Evolutionary conservation across 108 stramenopile species (phyloP).

Genomic region (Fragilariopsis cylindrus): DNA sequence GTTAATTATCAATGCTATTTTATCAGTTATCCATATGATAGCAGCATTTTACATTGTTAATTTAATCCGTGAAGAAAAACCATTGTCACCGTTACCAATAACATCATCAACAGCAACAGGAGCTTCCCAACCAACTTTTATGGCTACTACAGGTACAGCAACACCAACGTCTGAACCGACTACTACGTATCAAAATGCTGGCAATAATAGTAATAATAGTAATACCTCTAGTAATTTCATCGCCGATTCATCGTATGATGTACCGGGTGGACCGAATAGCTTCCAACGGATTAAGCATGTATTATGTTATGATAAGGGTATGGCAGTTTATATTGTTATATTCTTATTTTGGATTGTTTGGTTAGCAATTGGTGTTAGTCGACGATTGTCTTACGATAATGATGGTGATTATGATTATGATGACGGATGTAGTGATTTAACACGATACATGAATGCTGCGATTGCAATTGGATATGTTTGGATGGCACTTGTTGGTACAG

Average conservation of each 20-base stretch:
- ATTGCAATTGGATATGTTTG: conserved; percentile 52
- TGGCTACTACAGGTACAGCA: not conserved
- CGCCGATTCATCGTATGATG: conserved; percentile 7
- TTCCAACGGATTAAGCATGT: conserved; percentile 56
- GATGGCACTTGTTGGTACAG: conserved; percentile 52
- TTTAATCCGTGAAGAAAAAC: conserved; percentile 27
- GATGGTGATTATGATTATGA: conserved; percentile 11
- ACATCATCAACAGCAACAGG: conserved; percentile 2
- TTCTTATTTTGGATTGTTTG: conserved; percentile 53
- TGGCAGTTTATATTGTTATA: conserved; percentile 69
- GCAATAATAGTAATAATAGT: not conserved
- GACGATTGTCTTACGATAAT: conserved; percentile 4
- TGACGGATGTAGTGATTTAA: conserved; percentile 27
- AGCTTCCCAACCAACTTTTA: not conserved
- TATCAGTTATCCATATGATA: conserved; percentile 52
- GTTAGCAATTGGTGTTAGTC: conserved; percentile 46
- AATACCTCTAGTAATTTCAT: conserved; percentile 17
- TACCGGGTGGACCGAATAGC: conserved; percentile 29
- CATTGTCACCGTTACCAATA: not conserved
- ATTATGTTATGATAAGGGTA: conserved; percentile 67
- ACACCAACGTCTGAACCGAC: too few relatives aligned
- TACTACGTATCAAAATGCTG: not conserved
- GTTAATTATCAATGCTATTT: conserved; percentile 49
- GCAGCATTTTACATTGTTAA: conserved; percentile 58
- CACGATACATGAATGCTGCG: conserved; percentile 22